Conservation (phyloP, 768 basidiomycete species). For the Phanerochaete sordida region DNA sequence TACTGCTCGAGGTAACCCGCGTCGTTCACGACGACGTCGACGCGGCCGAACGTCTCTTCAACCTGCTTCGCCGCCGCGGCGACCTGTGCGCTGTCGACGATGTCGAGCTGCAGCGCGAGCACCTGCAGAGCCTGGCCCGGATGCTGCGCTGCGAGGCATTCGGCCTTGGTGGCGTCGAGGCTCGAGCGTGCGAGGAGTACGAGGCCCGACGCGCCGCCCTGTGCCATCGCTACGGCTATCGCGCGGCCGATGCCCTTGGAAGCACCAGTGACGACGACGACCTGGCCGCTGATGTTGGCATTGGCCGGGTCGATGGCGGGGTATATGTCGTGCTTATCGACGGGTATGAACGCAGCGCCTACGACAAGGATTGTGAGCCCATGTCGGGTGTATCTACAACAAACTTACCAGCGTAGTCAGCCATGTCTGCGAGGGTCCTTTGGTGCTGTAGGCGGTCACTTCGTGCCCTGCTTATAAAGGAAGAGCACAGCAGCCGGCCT, state of each 20-base stretch:
- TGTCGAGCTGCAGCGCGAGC: slow-evolving; percentile 11
- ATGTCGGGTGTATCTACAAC: no score
- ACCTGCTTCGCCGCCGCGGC: slow-evolving; percentile 22
- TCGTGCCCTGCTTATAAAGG: no score
- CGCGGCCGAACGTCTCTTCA: slow-evolving; percentile 44
- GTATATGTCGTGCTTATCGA: slow-evolving; percentile 14
- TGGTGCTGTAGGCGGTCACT: no score
- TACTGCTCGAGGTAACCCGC: slow-evolving; percentile 33
- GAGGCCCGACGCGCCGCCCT: slow-evolving; percentile 22
- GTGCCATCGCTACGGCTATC: slow-evolving; percentile 21
- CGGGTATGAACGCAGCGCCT: slow-evolving; percentile 1
- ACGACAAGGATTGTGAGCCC: no score
- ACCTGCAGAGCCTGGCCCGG: background rate
- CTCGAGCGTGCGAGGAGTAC: slow-evolving; percentile 18
- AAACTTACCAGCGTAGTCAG: no score
- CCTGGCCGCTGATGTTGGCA: slow-evolving; percentile 15
- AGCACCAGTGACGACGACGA: slow-evolving; percentile 26
- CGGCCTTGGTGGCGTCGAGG: background rate
- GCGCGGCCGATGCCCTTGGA: slow-evolving; percentile 26
- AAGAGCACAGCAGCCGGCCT: no score
- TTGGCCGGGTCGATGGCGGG: slow-evolving; percentile 25
- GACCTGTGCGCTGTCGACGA: background rate
- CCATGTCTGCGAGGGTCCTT: no score
- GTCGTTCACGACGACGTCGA: slow-evolving; percentile 47
- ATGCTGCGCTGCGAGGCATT: background rate